Base-by-base conservation (phyloP, 805 yeast species). In the Lipomyces starkeyi region DNA sequence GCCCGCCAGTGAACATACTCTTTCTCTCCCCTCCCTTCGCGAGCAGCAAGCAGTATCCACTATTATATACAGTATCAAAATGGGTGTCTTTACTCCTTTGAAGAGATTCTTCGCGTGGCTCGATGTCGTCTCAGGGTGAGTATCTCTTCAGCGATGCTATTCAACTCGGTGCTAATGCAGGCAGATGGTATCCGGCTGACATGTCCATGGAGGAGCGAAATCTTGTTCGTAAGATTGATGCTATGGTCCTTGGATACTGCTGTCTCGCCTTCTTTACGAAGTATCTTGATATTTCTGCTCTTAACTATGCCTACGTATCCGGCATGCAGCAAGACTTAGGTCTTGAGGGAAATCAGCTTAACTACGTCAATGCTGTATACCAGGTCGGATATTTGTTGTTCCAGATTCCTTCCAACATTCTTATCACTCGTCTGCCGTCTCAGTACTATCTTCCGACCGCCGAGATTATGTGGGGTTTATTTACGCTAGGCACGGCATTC, bases 221-320 rank as follows among this genome's bases (percentile, higher is more conserved):
- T 29, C 76, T 87, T 40, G 75, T 87, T 17, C 77, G 81, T 70
- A 88, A 88, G 74, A 75, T 88, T 47, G 92, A 88, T 73, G 68
- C 85, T 17, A 73, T 86, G 53, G 78, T 89, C 61, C 81, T 87
- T 20, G 80, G 83, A 55, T 86, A 86, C 72, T 81, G 89, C 0
- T 84, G 87, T 76, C 77, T 87, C 67, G 87, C 87, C 0, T 88
- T 88, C 76, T 89, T 90, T 89, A 85, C 88, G 62, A 88, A 88
- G 75, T 86, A 87, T 65, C 80, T 89, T 53, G 92, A 89, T 74
- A 83, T 83, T 63, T 80, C 85, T 55, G 89, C 88, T 75, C 79
- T 86, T 63, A 83, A 83, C 68, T 86, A 88, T 73, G 92, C 91
- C 1, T 89, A 87, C 73, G 87, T 87, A 58, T 83, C 88, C 22